Conservation (phyloP, 805 yeast species). For the Candida maesae region DNA sequence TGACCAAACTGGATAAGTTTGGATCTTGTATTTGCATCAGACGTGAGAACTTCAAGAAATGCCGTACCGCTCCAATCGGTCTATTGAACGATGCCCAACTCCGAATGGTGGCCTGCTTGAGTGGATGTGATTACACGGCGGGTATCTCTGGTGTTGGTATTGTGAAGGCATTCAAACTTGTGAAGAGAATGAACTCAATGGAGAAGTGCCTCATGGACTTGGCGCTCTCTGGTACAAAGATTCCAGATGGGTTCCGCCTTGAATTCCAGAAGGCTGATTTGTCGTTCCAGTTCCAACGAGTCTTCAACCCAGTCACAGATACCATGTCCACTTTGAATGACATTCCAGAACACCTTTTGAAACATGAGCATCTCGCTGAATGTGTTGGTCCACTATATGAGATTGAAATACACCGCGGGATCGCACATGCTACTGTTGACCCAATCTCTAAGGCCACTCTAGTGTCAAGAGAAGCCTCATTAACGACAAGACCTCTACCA, state of each 20-base stretch:
- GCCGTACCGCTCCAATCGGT: conserved; percentile 46
- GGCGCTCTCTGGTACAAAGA: conserved; percentile 54
- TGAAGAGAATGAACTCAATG: conserved; percentile 46
- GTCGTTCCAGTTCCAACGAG: conserved; percentile 84
- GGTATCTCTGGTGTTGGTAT: conserved; percentile 84
- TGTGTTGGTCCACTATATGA: conserved; percentile 37
- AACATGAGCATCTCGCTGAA: conserved; percentile 30
- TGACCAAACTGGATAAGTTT: conserved; percentile 76
- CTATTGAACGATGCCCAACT: conserved; percentile 53
- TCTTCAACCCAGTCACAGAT: conserved; percentile 60
- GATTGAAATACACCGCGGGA: conserved; percentile 45
- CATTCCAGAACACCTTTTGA: conserved; percentile 37
- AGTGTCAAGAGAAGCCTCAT: conserved; percentile 18
- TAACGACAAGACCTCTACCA: not conserved
- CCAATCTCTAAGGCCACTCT: conserved; percentile 42
- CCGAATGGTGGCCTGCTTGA: conserved; percentile 73
- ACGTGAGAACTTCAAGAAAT: conserved; percentile 50
- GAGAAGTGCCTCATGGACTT: conserved; percentile 55
- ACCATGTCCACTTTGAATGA: conserved; percentile 55
- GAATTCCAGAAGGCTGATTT: conserved; percentile 65
- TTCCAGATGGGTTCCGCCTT: conserved; percentile 54
- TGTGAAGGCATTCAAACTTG: conserved; percentile 63
- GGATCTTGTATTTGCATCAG: conserved; percentile 69
- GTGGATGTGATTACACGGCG: conserved; percentile 96
- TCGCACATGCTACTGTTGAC: conserved; percentile 64